These are phyloP conservation scores for Rhododendron vialii DNA, from an alignment of 148 eudicot genomes.

Conservation along the genomic window DNA sequence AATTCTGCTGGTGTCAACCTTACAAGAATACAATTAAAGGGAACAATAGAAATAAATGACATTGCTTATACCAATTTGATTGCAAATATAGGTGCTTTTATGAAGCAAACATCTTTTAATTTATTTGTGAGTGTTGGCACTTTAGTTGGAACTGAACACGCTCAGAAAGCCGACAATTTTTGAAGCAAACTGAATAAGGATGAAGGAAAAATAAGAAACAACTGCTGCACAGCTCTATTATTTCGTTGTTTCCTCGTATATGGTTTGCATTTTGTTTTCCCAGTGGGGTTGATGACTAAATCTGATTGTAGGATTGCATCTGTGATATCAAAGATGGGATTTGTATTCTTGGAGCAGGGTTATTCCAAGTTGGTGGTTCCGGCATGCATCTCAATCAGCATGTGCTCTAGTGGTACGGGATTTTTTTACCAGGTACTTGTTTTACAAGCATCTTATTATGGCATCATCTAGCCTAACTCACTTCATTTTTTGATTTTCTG, in stretches of 20 bases:
- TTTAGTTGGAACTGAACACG: neutral
- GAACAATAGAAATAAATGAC: neutral
- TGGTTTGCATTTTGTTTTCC: constrained; percentile 1
- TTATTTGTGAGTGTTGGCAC: neutral
- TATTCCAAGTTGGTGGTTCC: constrained; percentile 74
- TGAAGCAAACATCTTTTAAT: neutral
- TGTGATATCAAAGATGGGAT: constrained; percentile 94
- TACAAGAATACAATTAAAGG: neutral
- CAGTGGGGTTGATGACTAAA: constrained; percentile 7
- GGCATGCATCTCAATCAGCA: constrained; percentile 59
- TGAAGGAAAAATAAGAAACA: neutral
- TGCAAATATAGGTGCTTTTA: neutral
- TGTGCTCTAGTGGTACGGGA: constrained; percentile 85
- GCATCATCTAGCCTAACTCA: neutral
- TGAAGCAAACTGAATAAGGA: neutral
- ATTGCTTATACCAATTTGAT: neutral
- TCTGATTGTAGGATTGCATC: constrained; percentile 73
- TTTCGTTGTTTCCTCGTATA: constrained; percentile 4
- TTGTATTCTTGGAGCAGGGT: constrained; percentile 92
- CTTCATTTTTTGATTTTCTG: neutral
- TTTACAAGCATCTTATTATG: neutral
- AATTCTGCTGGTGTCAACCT: neutral
- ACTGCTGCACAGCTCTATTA: neutral
- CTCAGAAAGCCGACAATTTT: neutral
- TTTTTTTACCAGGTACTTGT: constrained; percentile 78